Percentiles rank a stretch among this genome's conserved stretches.
These are phyloP conservation scores for Leccinellum luteum DNA, from an alignment of 768 basidiomycete species.

Conservation along the genomic window DNA sequence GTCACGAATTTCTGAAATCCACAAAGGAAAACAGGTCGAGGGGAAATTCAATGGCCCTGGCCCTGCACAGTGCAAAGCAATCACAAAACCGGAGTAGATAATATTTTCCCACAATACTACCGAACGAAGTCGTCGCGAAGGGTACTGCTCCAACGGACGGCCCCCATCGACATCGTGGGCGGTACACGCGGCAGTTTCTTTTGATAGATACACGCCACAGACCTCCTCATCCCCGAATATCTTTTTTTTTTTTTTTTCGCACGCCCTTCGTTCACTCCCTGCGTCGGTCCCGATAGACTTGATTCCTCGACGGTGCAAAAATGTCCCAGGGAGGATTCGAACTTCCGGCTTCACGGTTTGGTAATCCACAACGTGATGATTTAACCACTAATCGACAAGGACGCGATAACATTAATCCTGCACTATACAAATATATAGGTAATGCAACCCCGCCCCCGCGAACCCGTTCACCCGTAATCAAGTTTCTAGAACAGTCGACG, in stretches of 20 bases:
- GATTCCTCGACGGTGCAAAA: constrained; percentile 1
- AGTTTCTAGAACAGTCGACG: not conserved
- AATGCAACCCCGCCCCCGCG: not conserved
- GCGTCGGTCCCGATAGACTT: not conserved
- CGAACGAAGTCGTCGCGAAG: not conserved
- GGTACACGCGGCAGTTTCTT: not conserved
- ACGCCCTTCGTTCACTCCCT: too few species aligned
- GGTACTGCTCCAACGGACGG: too few species aligned
- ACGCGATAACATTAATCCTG: constrained; percentile 3
- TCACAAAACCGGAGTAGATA: constrained; percentile 28
- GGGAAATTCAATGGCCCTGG: constrained; percentile 6
- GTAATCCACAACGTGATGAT: constrained; percentile 41
- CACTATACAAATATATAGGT: not conserved
- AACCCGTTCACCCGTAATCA: not conserved
- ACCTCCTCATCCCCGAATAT: not conserved
- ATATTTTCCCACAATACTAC: constrained; percentile 15
- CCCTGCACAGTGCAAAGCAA: too few species aligned
- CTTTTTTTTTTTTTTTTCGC: too few species aligned
- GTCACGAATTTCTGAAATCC: constrained; percentile 11
- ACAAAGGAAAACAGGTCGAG: constrained; percentile 8
- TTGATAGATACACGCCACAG: too few species aligned
- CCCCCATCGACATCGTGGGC: not conserved
- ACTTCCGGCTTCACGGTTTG: constrained; percentile 40
- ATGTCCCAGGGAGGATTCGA: constrained; percentile 39
- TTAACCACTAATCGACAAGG: constrained; percentile 46